These are phyloP conservation scores for Tolypocladium inflatum DNA, from an alignment of 2,329 filamentous ascomycete species.

Conservation along the genomic window DNA sequence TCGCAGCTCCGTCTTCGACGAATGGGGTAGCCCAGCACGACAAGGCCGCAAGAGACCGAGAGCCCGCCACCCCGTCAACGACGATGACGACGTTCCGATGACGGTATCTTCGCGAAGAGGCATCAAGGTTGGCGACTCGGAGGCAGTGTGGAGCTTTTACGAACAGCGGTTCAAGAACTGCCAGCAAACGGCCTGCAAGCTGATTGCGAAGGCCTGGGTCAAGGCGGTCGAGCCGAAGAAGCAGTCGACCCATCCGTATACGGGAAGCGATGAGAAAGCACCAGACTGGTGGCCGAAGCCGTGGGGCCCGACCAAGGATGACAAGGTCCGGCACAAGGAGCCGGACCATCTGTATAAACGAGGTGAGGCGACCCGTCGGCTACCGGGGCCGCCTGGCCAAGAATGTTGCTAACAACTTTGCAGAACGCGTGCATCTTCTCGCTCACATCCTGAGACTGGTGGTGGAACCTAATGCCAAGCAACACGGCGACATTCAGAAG, in stretches of 20 bases:
- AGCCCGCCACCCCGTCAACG: slow-evolving; percentile 26
- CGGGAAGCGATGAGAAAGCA: slow-evolving; percentile 49
- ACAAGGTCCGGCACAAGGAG: slow-evolving; percentile 57
- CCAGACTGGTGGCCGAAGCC: slow-evolving; percentile 59
- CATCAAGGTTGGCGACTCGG: slow-evolving; percentile 43
- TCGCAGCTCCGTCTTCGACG: slow-evolving; percentile 20
- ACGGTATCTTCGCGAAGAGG: slow-evolving; percentile 29
- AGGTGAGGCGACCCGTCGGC: slow-evolving; percentile 32
- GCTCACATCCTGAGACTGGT: slow-evolving; percentile 52
- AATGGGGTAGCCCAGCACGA: slow-evolving; percentile 20
- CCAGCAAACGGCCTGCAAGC: slow-evolving; percentile 63
- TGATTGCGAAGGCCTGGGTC: slow-evolving; percentile 67
- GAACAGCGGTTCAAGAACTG: slow-evolving; percentile 52
- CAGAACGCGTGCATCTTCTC: slow-evolving; percentile 50
- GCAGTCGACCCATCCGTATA: slow-evolving; percentile 66
- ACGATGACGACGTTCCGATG: slow-evolving; percentile 31
- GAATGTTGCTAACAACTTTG: not conserved
- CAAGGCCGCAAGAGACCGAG: slow-evolving; percentile 19
- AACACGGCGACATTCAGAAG: slow-evolving; percentile 43
- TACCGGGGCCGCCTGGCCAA: not conserved
- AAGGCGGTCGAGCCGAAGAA: slow-evolving; percentile 70
- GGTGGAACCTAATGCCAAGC: slow-evolving; percentile 36
- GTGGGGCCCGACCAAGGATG: slow-evolving; percentile 38
- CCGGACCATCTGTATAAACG: slow-evolving; percentile 63
- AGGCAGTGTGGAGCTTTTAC: slow-evolving; percentile 50